These are phyloP conservation scores for Euphorbia lathyris DNA, from an alignment of 345 rosid species.

Conservation along the genomic window DNA sequence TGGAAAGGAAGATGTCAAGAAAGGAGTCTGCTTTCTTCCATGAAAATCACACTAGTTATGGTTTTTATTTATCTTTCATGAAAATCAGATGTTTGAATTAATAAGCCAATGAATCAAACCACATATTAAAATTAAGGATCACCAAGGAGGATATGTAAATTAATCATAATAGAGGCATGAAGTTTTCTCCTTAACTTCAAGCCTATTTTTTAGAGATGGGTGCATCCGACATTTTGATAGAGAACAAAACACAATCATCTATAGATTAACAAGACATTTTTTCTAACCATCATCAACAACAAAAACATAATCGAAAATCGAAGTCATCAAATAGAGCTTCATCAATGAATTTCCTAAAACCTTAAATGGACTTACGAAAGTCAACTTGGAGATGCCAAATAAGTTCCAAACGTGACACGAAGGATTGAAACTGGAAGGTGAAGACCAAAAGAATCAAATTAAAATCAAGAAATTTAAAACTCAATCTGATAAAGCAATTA, in stretches of 20 bases:
- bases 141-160: neutral
- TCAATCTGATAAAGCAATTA: neutral
- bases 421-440: neutral
- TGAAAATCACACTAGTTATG: no score
- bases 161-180: no score
- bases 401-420: neutral
- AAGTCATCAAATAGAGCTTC: neutral
- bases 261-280: no score
- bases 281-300: neutral
- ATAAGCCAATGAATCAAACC: no score
- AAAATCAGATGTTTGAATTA: no score
- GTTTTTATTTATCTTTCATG: no score
- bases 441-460: neutral
- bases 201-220: neutral
- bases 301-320: neutral
- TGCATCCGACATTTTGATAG: no score
- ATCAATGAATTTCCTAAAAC: neutral
- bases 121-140: no score
- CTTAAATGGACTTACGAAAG: neutral
- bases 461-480: neutral
- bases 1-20: constrained; percentile 63
- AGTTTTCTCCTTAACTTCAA: no score
- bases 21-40: constrained; percentile 74
- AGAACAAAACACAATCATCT: neutral
- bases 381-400: neutral